Evolutionary conservation across 176 grass and related monocot genomes (phyloP).

Genomic region (Melocanna baccifera): DNA sequence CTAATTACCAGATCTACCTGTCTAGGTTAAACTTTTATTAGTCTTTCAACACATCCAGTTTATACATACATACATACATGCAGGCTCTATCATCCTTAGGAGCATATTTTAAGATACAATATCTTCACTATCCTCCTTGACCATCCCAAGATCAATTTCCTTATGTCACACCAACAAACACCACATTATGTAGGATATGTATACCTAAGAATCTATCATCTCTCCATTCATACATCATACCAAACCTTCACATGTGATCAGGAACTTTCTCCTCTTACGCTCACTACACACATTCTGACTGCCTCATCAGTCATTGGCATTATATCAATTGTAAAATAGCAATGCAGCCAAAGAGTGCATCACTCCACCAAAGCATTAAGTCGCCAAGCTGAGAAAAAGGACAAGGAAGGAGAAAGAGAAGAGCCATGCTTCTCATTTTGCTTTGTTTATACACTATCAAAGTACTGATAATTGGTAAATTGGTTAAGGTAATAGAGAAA

Average conservation of each 20-base stretch:
- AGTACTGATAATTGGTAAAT: background rate
- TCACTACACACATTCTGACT: constrained; percentile 22
- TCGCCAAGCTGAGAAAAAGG: background rate
- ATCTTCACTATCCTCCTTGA: background rate
- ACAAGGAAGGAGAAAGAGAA: background rate
- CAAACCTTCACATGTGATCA: background rate
- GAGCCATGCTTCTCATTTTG: constrained; percentile 12
- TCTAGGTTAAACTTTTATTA: background rate
- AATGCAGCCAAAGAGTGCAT: background rate
- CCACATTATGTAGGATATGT: background rate
- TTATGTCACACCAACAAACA: constrained; percentile 11
- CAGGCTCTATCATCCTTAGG: background rate
- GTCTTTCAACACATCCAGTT: constrained; percentile 12
- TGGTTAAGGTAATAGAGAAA: background rate
- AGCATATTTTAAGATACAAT: constrained; percentile 20
- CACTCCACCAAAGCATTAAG: constrained; percentile 4
- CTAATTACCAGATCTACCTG: background rate
- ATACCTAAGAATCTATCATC: constrained; percentile 6
- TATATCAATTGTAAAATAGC: background rate
- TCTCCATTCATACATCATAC: background rate
- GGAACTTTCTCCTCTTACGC: background rate
- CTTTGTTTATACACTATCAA: constrained; percentile 12
- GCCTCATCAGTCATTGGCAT: background rate
- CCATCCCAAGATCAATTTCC: background rate
- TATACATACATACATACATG: background rate